Evolutionary conservation across 2,329 filamentous ascomycete genomes (phyloP).

Genomic region (Ascochyta clinopodiicola): DNA sequence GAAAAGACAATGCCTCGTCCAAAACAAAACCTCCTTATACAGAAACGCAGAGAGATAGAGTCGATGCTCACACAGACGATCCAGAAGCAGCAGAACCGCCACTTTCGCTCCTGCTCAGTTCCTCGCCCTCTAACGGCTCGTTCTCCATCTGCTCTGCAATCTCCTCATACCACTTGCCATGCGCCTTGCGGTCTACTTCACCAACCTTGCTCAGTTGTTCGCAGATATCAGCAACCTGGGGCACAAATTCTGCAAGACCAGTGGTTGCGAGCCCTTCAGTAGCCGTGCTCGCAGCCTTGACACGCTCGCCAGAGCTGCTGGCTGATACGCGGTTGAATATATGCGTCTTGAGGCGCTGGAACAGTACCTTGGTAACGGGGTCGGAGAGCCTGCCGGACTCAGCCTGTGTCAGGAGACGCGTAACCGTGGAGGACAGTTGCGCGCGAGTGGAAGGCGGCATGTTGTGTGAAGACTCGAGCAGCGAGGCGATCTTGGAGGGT

Average conservation of each 20-base stretch:
- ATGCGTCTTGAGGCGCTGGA: conserved; percentile 71
- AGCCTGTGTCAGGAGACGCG: conserved; percentile 61
- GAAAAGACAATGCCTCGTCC: neutral
- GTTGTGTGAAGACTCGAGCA: conserved; percentile 58
- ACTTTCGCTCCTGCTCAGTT: conserved; percentile 34
- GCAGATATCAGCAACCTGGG: conserved; percentile 71
- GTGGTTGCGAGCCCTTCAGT: conserved; percentile 72
- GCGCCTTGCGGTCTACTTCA: conserved; percentile 70
- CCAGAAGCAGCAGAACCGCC: conserved; percentile 30
- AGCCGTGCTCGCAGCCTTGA: conserved; percentile 71
- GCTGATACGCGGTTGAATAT: conserved; percentile 70
- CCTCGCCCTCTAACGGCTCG: conserved; percentile 41
- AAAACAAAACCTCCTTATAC: neutral
- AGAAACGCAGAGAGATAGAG: neutral
- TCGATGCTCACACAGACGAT: neutral
- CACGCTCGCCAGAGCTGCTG: conserved; percentile 71
- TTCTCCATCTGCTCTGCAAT: conserved; percentile 63
- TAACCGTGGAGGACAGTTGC: conserved; percentile 52
- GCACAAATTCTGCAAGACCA: conserved; percentile 76
- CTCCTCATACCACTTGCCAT: conserved; percentile 73
- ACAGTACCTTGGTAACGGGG: conserved; percentile 70
- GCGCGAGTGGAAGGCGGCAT: conserved; percentile 56
- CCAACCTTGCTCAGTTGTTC: conserved; percentile 71
- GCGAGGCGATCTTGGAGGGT: conserved; percentile 53
- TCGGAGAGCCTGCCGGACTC: conserved; percentile 60